A percentile compares a stretch with the other conserved stretches of the same genome.
These are phyloP conservation scores for Alliaria petiolata DNA, from an alignment of 345 rosid genomes.

Conservation along the genomic window DNA sequence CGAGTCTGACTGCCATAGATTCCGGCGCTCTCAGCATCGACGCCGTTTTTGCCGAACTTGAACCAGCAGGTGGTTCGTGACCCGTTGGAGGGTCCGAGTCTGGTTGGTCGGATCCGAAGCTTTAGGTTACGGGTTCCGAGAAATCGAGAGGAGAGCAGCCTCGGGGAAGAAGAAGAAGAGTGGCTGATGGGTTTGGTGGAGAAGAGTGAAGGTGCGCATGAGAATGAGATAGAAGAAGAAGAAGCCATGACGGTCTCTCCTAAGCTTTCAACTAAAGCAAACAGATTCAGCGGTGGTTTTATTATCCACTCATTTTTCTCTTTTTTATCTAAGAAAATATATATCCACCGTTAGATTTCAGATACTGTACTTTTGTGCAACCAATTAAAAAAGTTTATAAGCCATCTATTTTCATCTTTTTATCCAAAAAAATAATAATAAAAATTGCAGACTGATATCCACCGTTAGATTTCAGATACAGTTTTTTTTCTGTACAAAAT, in stretches of 20 bases:
- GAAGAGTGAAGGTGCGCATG: constrained; percentile 32
- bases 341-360: too few species aligned
- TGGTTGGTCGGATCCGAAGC: constrained; percentile 20
- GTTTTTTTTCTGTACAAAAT: too few species aligned
- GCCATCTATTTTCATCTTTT: background rate
- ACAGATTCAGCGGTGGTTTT: constrained; percentile 3
- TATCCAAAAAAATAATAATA: too few species aligned
- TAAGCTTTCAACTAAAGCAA: constrained; percentile 20
- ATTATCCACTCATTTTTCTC: constrained; percentile 23
- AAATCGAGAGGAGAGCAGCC: constrained; percentile 43
- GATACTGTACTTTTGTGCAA: too few species aligned
- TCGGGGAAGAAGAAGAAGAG: constrained; percentile 26
- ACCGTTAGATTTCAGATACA: too few species aligned
- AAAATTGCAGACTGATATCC: too few species aligned
- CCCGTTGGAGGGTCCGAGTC: constrained; percentile 69
- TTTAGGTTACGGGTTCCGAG: constrained; percentile 38
- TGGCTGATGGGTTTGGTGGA: constrained; percentile 28
- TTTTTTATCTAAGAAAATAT: background rate
- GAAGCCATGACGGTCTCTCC: constrained; percentile 39
- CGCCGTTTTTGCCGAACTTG: constrained; percentile 83
- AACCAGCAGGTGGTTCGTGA: constrained; percentile 75
- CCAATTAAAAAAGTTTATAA: background rate
- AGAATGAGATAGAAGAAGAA: constrained; percentile 18
- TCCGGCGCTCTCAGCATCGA: constrained; percentile 93
- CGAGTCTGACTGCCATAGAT: constrained; percentile 88